phyloP scores from a whole-genome alignment of 768 basidiomycete species.

The Lactifluus hygrophoroides region DNA sequence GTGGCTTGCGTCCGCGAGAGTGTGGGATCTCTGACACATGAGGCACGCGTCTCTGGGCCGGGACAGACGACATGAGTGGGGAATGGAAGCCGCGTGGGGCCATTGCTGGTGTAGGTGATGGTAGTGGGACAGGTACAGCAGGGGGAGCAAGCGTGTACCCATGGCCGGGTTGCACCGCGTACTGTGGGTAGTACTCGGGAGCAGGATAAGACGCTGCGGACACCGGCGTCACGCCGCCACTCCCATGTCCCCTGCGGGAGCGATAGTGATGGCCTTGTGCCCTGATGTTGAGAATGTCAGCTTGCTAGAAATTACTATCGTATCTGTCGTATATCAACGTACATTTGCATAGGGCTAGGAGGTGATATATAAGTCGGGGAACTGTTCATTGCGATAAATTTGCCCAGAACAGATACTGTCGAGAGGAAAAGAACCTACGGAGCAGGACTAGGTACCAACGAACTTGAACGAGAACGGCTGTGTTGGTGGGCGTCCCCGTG shows the following conservation, averaged over 20 bases:
- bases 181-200: neutral
- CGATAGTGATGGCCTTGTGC: slow-evolving; percentile 22
- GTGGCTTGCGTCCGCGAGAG: neutral
- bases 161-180: neutral
- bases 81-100: neutral
- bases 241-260: slow-evolving; percentile 7
- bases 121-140: neutral
- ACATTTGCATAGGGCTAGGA: neutral
- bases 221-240: neutral
- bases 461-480: neutral
- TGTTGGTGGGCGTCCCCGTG: neutral
- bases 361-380: neutral
- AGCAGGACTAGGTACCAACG: slow-evolving; percentile 2
- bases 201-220: slow-evolving; percentile 4
- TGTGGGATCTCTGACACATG: neutral
- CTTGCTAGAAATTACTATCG: neutral
- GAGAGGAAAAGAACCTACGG: neutral
- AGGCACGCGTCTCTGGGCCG: neutral
- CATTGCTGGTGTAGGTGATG: neutral
- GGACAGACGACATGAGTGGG: neutral
- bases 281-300: neutral
- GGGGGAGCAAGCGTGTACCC: neutral
- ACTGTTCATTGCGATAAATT: neutral
- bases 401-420: neutral
- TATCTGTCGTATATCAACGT: neutral